Conservation (phyloP, 179 eudicot species). For the Silene vulgaris region DNA sequence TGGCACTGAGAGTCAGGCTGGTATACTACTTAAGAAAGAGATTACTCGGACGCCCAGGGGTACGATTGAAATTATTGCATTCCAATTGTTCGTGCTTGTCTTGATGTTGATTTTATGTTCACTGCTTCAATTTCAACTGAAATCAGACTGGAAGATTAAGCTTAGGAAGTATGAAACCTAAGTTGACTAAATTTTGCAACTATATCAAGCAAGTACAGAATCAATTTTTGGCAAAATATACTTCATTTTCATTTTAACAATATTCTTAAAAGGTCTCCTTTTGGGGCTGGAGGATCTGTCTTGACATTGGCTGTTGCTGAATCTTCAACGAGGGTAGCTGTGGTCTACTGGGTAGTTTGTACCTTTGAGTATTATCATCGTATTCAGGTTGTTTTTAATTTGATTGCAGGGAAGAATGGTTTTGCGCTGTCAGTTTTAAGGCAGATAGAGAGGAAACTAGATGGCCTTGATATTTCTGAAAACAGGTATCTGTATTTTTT, state of each 20-base stretch:
- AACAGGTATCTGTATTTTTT: constrained; percentile 56
- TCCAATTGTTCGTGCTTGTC: not conserved
- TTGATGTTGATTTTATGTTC: not conserved
- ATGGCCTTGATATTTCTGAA: constrained; percentile 78
- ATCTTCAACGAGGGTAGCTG: not conserved
- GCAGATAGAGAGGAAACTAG: constrained; percentile 85
- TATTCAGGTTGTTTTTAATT: constrained; percentile 3
- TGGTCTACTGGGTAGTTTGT: not conserved
- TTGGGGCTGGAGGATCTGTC: not conserved
- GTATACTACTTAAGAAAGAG: constrained; percentile 34
- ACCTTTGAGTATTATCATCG: not conserved
- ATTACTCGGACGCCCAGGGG: constrained; percentile 46
- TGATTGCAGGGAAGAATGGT: constrained; percentile 71
- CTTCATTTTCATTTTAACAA: not conserved
- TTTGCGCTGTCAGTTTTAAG: constrained; percentile 83
- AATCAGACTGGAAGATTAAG: not conserved
- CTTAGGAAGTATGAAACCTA: not conserved
- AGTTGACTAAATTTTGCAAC: not conserved
- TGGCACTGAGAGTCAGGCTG: constrained; percentile 34
- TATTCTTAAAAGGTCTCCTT: not conserved
- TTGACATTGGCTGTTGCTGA: not conserved
- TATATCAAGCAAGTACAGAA: not conserved
- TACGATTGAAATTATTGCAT: constrained; percentile 32
- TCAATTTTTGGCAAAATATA: not conserved
- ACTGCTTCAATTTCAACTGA: not conserved